A percentile compares a stretch with the other conserved stretches of the same genome.
phyloP scores from a whole-genome alignment of 1,139 yeast genomes.

The Pichia sp. region DNA sequence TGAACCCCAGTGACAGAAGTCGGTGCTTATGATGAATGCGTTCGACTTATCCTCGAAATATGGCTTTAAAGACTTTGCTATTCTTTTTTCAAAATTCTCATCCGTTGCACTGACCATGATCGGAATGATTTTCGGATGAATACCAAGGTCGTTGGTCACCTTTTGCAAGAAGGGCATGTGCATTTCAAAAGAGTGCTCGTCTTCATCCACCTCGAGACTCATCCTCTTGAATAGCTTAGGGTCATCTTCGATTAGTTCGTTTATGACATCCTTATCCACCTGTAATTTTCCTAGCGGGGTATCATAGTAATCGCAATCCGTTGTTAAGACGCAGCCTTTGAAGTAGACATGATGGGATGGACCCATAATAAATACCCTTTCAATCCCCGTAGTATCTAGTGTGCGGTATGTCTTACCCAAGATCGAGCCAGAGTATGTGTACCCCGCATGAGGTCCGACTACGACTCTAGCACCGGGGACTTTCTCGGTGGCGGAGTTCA shows the following conservation, averaged over 20 bases:
- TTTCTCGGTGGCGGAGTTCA: slow-evolving; percentile 11
- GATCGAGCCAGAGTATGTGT: slow-evolving; percentile 71
- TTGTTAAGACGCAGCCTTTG: slow-evolving; percentile 52
- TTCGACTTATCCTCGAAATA: slow-evolving; percentile 53
- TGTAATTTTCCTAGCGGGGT: slow-evolving; percentile 79
- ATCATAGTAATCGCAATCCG: slow-evolving; percentile 52
- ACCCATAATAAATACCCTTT: slow-evolving; percentile 75
- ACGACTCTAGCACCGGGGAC: slow-evolving; percentile 57
- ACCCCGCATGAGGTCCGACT: slow-evolving; percentile 85
- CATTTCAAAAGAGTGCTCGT: slow-evolving; percentile 94
- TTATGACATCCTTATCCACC: slow-evolving; percentile 52
- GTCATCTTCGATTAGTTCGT: slow-evolving; percentile 33
- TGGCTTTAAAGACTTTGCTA: slow-evolving; percentile 50
- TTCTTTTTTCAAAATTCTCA: slow-evolving; percentile 38
- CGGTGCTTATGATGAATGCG: slow-evolving; percentile 79
- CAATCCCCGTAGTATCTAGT: slow-evolving; percentile 55
- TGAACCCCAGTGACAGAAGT: slow-evolving; percentile 95
- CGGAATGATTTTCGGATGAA: slow-evolving; percentile 63
- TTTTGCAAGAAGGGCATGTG: slow-evolving; percentile 74
- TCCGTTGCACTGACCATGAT: slow-evolving; percentile 70
- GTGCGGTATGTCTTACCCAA: slow-evolving; percentile 74
- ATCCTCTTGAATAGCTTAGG: slow-evolving; percentile 48
- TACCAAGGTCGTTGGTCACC: slow-evolving; percentile 37
- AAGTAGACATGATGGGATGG: slow-evolving; percentile 94
- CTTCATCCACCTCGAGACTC: slow-evolving; percentile 61